phyloP scores from a whole-genome alignment of 768 basidiomycete genomes.

The Amyloporia xantha region DNA sequence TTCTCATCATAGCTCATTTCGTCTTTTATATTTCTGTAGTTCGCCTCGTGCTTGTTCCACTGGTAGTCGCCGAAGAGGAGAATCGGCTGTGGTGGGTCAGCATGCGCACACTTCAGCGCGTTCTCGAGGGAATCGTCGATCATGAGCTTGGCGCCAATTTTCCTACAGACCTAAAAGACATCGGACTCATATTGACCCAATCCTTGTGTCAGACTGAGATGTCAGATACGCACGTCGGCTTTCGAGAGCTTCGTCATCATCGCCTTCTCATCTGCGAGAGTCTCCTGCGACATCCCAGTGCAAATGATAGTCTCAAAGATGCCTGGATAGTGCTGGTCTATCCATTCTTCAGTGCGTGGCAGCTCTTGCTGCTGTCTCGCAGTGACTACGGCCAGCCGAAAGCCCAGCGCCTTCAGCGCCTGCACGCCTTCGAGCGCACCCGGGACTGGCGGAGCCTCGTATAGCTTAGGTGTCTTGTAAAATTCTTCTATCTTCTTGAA shows the following conservation, averaged over 20 bases:
- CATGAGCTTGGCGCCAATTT: conserved; percentile 55
- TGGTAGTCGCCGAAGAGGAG: conserved; percentile 71
- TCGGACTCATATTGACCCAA: no score
- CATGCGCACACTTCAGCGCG: conserved; percentile 50
- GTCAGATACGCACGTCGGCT: conserved; percentile 45
- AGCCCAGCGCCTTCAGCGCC: conserved; percentile 55
- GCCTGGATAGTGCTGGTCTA: conserved; percentile 58
- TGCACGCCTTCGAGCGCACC: conserved; percentile 56
- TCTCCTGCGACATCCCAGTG: conserved; percentile 64
- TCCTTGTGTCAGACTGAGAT: no score
- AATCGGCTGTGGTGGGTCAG: conserved; percentile 46
- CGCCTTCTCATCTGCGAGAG: conserved; percentile 36
- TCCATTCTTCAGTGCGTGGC: conserved; percentile 60
- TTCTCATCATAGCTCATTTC: conserved; percentile 49
- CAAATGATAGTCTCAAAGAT: conserved; percentile 58
- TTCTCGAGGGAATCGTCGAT: conserved; percentile 83
- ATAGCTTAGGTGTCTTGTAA: conserved; percentile 46
- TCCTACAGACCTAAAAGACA: conserved; percentile 55
- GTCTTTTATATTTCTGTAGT: conserved; percentile 37
- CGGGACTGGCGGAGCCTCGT: conserved; percentile 42
- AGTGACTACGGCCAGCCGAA: conserved; percentile 66
- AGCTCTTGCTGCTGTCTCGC: conserved; percentile 54
- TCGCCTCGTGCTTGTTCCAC: conserved; percentile 63
- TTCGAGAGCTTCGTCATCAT: conserved; percentile 58
- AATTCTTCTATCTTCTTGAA: conserved; percentile 52